phyloP scores from a whole-genome alignment of 495 filamentous ascomycete genomes.

The Xylaria grammica region DNA sequence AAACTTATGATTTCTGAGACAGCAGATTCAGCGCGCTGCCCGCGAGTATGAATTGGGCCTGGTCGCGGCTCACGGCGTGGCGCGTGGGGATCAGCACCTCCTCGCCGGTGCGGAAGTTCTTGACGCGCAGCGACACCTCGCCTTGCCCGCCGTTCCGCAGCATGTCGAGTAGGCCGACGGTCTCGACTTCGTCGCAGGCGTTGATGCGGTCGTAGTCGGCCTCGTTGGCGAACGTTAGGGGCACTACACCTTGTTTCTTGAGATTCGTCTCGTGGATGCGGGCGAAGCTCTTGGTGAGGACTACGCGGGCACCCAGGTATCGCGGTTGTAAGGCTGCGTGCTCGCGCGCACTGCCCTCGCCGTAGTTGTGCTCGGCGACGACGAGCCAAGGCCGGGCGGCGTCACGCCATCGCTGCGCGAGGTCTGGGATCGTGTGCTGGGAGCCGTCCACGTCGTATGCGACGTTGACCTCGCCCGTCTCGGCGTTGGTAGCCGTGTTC shows the following conservation, averaged over 20 bases:
- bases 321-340: constrained; percentile 96
- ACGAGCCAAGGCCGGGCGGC: constrained; percentile 81
- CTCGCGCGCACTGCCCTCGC: constrained; percentile 92
- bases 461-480: constrained; percentile 87
- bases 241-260: constrained; percentile 98
- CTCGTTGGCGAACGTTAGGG: constrained; percentile 84
- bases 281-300: constrained; percentile 90
- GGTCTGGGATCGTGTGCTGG: constrained; percentile 75
- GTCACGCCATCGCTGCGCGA: constrained; percentile 80
- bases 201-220: constrained; percentile 84
- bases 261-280: constrained; percentile 98
- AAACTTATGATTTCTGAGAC: constrained; percentile 51
- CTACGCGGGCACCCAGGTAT: constrained; percentile 86
- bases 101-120: constrained; percentile 65
- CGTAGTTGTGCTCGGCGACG: constrained; percentile 97
- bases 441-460: constrained; percentile 82
- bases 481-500: constrained; percentile 90
- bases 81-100: constrained; percentile 64
- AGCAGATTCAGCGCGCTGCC: constrained; percentile 93
- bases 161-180: constrained; percentile 82
- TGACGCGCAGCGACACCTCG: constrained; percentile 70
- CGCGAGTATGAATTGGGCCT: constrained; percentile 87
- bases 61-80: constrained; percentile 85
- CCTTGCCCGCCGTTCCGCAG: constrained; percentile 78
- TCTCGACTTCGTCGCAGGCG: constrained; percentile 81